Evolutionary conservation across 2,329 filamentous ascomycete genomes (phyloP), one percentile per base, ranked within the genome.

Genomic region (Colletotrichum lupini): DNA sequence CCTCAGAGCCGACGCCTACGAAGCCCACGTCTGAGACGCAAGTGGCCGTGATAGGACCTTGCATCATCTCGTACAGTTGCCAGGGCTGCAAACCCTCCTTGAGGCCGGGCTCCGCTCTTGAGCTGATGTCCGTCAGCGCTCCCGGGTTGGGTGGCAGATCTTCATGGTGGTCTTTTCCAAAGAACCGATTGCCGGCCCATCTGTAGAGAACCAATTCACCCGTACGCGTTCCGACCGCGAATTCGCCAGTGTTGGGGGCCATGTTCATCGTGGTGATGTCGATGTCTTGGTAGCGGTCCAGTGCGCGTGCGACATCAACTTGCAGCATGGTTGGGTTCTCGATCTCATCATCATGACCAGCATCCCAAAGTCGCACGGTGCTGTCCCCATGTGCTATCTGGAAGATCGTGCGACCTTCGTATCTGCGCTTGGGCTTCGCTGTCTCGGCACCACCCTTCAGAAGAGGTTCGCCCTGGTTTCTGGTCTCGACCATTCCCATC

Each of bases 11-110:
- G 35, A 93, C 92, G 12, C 93, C 95, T 12, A 97, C 90, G 79
- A 99, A 99, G 0, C 97, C 97, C 14, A 98, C 92, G 81, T 98
- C 94, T n/a, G 95, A 97, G 68, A 97, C 91, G 71, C 94, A 93
- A 49, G 97, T 80, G 1, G 93, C 93, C 26, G 91, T 95, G 37
- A 98, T 91, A 1, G 94, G 87, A 0, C 95, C 97, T 78, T 95
- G 92, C 80, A 93, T 90, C 88, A 96, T 94, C 80, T 97, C 91
- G 72, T 98, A 92, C 37, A 98, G 84, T 1, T 93, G 91, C 75
- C 94, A 89, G 1, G 97, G 97, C 75, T 97, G 85, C 3, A 98
- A 81, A 0, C 95, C 95, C 78, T 97, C 93, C 78, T 92, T 95
- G 46, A 99, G 82, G 2, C 84, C 84, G 1, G 89, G 87, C 76